Base-by-base conservation (phyloP, 176 grass and related monocot genomes). In the Cymbopogon citratus region DNA sequence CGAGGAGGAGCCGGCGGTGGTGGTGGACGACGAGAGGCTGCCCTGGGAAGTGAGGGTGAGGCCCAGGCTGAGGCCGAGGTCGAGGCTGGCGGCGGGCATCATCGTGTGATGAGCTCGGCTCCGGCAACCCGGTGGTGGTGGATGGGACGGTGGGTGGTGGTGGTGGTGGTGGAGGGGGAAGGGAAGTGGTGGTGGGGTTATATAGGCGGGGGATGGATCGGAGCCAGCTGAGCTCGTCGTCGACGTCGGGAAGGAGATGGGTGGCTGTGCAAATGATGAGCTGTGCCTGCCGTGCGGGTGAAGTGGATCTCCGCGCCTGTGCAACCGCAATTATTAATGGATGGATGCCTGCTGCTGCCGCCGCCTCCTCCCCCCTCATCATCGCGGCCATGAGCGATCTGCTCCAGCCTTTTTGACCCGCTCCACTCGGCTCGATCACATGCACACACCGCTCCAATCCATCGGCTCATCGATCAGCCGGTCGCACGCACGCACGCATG, bases 251-350 rank as follows among this genome's bases (percentile, higher is more conserved):
- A n/a, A n/a, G n/a, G n/a, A n/a, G n/a, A 74, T 0, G 9, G 66
- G 61, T 73, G 67, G 57, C 36, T 8, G 5, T 26, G 87, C 78
- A 66, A 91, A 91, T 91, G 40, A 94, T 91, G 84, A 94, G 87
- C 79, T 89, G 88, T 45, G 41, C 5, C n/a, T 36, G 34, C 34
- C 34, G 40, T 18, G 38, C 21, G 25, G 73, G 59, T 33, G 38
- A 38, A 51, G 61, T 66, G 68, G 81, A 84, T 84, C 81, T 77
- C 71, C 29, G 52, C 79, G 44, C 26, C 39, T 48, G 54, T 29
- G 11, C 76, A 46, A 46, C 80, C 60, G 61, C 71, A 81, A 89
- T 89, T 76, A 71, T 85, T 74, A 74, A 61, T 68, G 61, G 61
- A 60, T 24, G 63, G 10, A 16, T 9, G 3, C 56, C 52, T 51